Evolutionary conservation across 2,329 filamentous ascomycete species (phyloP).

Genomic region (Verticillium longisporum): DNA sequence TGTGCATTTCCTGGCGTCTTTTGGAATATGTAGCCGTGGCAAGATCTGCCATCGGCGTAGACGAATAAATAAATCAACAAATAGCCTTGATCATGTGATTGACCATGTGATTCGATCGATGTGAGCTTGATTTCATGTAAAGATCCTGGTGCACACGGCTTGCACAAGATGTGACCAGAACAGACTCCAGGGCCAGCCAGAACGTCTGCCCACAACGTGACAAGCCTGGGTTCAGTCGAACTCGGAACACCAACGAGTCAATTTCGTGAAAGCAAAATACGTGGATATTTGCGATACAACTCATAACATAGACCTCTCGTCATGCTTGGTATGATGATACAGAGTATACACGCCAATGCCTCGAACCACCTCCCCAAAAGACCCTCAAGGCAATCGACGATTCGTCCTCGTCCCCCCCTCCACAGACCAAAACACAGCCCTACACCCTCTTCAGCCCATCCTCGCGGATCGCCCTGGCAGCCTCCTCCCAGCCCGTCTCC

Average conservation of each 20-base stretch:
- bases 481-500: constrained; percentile 44
- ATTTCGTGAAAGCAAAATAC: not conserved
- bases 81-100: not conserved
- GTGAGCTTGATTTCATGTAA: not conserved
- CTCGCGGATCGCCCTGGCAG: constrained; percentile 41
- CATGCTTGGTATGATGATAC: constrained; percentile 3
- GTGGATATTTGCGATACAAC: not conserved
- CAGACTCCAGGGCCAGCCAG: too few relatives aligned
- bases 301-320: not conserved
- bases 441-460: constrained; percentile 44
- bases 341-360: constrained; percentile 11
- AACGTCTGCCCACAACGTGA: too few relatives aligned
- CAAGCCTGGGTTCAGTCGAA: too few relatives aligned
- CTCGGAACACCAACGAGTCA: not conserved
- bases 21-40: not conserved
- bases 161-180: too few relatives aligned
- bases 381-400: not conserved
- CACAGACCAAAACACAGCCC: not conserved
- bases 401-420: not conserved
- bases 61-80: not conserved
- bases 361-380: not conserved
- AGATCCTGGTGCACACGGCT: too few relatives aligned
- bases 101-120: not conserved
- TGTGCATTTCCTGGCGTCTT: not conserved
- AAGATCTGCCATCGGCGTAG: not conserved